A percentile compares a stretch with the other conserved stretches of the same genome.
These are phyloP conservation scores for Gossypium mustelinum DNA, from an alignment of 345 rosid genomes.

Conservation along the genomic window DNA sequence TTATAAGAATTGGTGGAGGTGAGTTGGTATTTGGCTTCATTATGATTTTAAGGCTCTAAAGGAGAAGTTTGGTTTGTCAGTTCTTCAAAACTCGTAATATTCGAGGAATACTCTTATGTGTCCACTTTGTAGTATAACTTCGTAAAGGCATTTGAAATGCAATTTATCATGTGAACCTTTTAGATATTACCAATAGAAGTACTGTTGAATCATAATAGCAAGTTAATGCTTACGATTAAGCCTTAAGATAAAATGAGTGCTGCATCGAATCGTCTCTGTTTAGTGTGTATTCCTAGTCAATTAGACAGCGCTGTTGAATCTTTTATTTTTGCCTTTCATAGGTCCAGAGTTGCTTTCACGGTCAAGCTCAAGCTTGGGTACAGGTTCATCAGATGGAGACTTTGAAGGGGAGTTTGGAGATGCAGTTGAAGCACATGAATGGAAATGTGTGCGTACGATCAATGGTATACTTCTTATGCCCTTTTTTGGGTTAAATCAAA, in stretches of 20 bases:
- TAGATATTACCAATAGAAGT: not conserved
- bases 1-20: slow-evolving; percentile 93
- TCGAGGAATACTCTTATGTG: not conserved
- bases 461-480: slow-evolving; percentile 43
- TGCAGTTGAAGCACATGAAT: slow-evolving; percentile 77
- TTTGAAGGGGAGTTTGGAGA: slow-evolving; percentile 72
- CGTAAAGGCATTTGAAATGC: not conserved
- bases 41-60: not conserved
- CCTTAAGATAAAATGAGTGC: not conserved
- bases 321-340: slow-evolving; percentile 28
- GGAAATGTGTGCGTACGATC: slow-evolving; percentile 87
- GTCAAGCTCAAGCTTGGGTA: slow-evolving; percentile 58
- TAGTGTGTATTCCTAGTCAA: not conserved
- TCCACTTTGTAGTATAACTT: not conserved
- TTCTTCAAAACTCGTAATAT: not conserved
- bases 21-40: slow-evolving; percentile 8
- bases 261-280: not conserved
- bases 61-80: not conserved
- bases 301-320: not conserved
- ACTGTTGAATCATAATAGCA: not conserved
- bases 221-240: not conserved
- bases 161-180: not conserved
- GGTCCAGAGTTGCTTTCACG: slow-evolving; percentile 84
- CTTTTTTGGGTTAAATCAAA: not conserved
- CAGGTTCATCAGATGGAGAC: slow-evolving; percentile 37